A percentile compares a stretch with the other conserved stretches of the same genome.
Conservation (phyloP, 1,139 yeast genomes). For the Kurtzmaniella natalensis region DNA sequence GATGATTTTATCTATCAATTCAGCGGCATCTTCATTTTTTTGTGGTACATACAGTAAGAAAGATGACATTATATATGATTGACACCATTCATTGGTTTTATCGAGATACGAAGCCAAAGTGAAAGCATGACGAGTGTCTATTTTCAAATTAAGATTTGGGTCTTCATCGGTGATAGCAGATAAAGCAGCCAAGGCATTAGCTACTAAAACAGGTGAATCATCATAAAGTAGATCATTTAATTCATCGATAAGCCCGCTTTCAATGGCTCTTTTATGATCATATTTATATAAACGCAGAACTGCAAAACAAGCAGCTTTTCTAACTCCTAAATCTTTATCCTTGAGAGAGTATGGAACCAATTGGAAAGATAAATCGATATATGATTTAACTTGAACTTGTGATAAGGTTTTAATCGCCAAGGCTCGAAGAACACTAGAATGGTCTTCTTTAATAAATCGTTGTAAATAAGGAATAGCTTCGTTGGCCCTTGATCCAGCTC, state of each 20-base stretch:
- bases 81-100: conserved; percentile 78
- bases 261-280: conserved; percentile 44
- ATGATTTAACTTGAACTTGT: conserved; percentile 53
- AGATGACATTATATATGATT: conserved; percentile 63
- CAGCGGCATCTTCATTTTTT: conserved; percentile 57
- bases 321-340: conserved; percentile 56
- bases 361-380: conserved; percentile 30
- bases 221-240: conserved; percentile 59
- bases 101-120: conserved; percentile 46
- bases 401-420: conserved; percentile 65
- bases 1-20: conserved; percentile 60
- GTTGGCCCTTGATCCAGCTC: conserved; percentile 52
- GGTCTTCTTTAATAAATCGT: conserved; percentile 41
- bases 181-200: conserved; percentile 71
- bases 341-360: conserved; percentile 30
- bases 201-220: conserved; percentile 58
- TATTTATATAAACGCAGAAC: conserved; percentile 65
- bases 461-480: conserved; percentile 55
- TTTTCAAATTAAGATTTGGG: conserved; percentile 44
- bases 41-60: conserved; percentile 72
- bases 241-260: conserved; percentile 44
- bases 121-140: conserved; percentile 54
- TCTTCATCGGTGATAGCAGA: conserved; percentile 60
- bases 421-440: conserved; percentile 30
- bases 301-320: conserved; percentile 67